These are phyloP conservation scores for Hippophae tibetana DNA, from an alignment of 306 rosid genomes.

Conservation along the genomic window DNA sequence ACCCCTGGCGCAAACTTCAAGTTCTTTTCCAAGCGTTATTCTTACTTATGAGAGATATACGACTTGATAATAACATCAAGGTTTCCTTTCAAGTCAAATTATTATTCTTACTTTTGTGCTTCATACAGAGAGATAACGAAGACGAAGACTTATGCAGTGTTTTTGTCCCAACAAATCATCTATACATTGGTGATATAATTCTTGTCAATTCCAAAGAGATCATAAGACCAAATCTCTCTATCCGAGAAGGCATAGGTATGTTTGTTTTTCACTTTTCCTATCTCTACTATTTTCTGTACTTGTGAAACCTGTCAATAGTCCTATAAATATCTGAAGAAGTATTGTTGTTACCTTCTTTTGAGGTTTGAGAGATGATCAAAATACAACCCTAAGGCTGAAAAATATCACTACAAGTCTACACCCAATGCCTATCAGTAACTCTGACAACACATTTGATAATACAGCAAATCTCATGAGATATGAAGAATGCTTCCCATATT, in stretches of 20 bases:
- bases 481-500: too few relatives aligned
- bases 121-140: slow-evolving; percentile 55
- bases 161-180: slow-evolving; percentile 89
- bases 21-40: too few relatives aligned
- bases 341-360: not conserved
- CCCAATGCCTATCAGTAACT: too few relatives aligned
- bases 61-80: too few relatives aligned
- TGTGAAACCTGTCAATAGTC: not conserved
- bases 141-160: slow-evolving; percentile 90
- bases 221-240: slow-evolving; percentile 80
- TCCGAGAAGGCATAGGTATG: slow-evolving; percentile 86
- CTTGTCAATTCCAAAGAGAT: slow-evolving; percentile 67
- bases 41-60: not conserved
- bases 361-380: not conserved
- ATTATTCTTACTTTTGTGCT: not conserved
- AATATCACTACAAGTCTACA: too few relatives aligned
- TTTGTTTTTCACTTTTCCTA: slow-evolving; percentile 1
- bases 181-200: slow-evolving; percentile 74
- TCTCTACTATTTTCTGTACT: not conserved
- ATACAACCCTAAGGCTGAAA: not conserved
- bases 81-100: too few relatives aligned
- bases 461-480: too few relatives aligned
- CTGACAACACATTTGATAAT: too few relatives aligned
- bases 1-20: too few relatives aligned
- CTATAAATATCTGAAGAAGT: not conserved